Evolutionary conservation across 345 rosid genomes (phyloP), one percentile per base, ranked within the genome.

Genomic region (Syzygium jambos): DNA sequence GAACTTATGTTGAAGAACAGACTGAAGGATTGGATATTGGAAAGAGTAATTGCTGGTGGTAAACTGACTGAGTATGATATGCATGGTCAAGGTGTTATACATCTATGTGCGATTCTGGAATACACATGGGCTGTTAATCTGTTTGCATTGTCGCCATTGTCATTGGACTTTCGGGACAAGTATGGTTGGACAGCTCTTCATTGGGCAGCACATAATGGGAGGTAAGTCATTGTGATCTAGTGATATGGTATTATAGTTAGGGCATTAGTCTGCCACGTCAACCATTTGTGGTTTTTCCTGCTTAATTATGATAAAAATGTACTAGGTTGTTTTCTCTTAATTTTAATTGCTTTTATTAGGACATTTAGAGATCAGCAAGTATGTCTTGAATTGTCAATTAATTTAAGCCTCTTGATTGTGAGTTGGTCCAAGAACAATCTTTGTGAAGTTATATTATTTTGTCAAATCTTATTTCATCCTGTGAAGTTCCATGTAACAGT

Each of bases 131-230:
- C 99, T 54, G 57, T 94, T 89, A 89, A 89, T 91, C 89, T 96
- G 57, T 96, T 91, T 90, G 93, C 94, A n/a, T 93, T 91, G 92
- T 93, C 99, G 55, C 96, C 96, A 82, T 88, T 96, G 53, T 95
- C 99, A 11, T 86, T 98, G 84, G 94, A 96, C 91, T 93, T 91
- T 86, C 97, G 99, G 88, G 99, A 98, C 91, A 98, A 95, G 87
- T 91, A 84, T 88, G 99, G 99, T 59, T 98, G 99, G 99, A 98
- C 99, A 56, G 98, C 99, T 88, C 98, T 98, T 90, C 99, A 98
- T 86, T 98, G 99, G 99, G 99, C 99, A 87, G 99, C 99, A 86
- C 92, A 90, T 91, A 89, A 86, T 85, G 99, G 99, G 87, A 95
- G 96, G 99, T 95, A 91, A 51, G 85, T 23, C 63, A 90, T 21